A percentile compares a stretch with the other conserved stretches of the same genome.
Conservation (phyloP, 306 rosid species). For the Begonia peltatifolia region DNA sequence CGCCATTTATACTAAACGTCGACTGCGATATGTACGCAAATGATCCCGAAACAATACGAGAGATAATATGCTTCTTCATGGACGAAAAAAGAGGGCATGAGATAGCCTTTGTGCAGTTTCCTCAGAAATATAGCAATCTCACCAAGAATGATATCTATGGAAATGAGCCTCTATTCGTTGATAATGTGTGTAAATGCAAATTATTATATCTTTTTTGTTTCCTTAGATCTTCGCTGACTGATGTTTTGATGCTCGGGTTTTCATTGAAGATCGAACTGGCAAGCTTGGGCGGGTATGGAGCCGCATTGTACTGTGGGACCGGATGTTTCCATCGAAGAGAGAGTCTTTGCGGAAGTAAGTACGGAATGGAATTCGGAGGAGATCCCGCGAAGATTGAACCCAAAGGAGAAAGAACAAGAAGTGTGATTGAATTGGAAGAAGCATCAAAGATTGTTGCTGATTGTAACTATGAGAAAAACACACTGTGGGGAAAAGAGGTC, state of each 20-base stretch:
- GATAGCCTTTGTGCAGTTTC: conserved; percentile 43
- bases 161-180: not conserved
- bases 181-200: not conserved
- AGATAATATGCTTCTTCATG: conserved; percentile 44
- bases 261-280: conserved; percentile 36
- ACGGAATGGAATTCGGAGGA: conserved; percentile 14
- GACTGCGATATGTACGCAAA: conserved; percentile 68
- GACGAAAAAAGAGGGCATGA: conserved; percentile 40
- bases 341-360: conserved; percentile 30
- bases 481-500: conserved; percentile 62
- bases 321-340: conserved; percentile 65
- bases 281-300: conserved; percentile 35
- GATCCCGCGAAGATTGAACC: conserved; percentile 1
- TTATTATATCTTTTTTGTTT: no score
- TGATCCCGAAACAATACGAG: conserved; percentile 27
- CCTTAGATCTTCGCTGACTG: not conserved
- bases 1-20: conserved; percentile 46
- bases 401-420: conserved; percentile 16
- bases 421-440: conserved; percentile 30
- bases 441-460: conserved; percentile 31
- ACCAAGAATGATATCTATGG: conserved; percentile 36
- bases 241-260: not conserved
- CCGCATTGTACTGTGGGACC: conserved; percentile 52
- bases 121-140: conserved; percentile 29
- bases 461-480: conserved; percentile 41